Conservation (phyloP, 2,329 filamentous ascomycete species). For the Phaeosphaeria sp. region DNA sequence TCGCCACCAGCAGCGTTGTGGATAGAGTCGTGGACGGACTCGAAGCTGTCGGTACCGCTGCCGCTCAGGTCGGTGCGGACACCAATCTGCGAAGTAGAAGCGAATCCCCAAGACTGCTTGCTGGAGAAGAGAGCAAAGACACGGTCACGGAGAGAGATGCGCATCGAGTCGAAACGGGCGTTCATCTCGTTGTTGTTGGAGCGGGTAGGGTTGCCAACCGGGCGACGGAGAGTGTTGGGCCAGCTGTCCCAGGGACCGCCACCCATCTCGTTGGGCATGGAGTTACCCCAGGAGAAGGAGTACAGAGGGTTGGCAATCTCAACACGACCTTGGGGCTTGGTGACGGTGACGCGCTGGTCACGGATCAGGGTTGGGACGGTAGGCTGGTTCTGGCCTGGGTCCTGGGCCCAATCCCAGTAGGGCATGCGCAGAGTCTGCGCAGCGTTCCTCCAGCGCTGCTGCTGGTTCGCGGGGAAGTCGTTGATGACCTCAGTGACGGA, state of each 20-base stretch:
- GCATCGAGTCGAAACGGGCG: conserved; percentile 32
- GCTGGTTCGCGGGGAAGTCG: conserved; percentile 49
- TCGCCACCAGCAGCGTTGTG: conserved; percentile 45
- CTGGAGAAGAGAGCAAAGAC: conserved; percentile 45
- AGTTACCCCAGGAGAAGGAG: conserved; percentile 53
- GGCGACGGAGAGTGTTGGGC: conserved; percentile 40
- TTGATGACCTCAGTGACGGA: conserved; percentile 51
- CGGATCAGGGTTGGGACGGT: conserved; percentile 45
- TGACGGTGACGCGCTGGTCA: conserved; percentile 52
- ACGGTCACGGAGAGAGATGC: conserved; percentile 44
- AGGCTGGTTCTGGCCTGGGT: conserved; percentile 36
- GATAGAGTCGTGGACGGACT: conserved; percentile 43
- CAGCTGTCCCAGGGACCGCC: conserved; percentile 43
- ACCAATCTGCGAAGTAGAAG: conserved; percentile 40
- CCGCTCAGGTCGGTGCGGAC: conserved; percentile 35
- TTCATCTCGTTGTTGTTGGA: conserved; percentile 49
- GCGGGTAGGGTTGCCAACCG: conserved; percentile 39
- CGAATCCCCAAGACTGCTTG: conserved; percentile 38
- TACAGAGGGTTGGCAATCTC: conserved; percentile 56
- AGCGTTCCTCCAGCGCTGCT: conserved; percentile 48
- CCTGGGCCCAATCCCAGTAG: conserved; percentile 58
- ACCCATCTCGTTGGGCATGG: conserved; percentile 61
- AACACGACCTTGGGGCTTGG: conserved; percentile 48
- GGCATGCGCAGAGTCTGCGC: conserved; percentile 52
- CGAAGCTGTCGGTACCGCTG: conserved; percentile 45